These are phyloP conservation scores for Venturia asperata DNA, from an alignment of 2,329 filamentous ascomycete species.

Conservation along the genomic window DNA sequence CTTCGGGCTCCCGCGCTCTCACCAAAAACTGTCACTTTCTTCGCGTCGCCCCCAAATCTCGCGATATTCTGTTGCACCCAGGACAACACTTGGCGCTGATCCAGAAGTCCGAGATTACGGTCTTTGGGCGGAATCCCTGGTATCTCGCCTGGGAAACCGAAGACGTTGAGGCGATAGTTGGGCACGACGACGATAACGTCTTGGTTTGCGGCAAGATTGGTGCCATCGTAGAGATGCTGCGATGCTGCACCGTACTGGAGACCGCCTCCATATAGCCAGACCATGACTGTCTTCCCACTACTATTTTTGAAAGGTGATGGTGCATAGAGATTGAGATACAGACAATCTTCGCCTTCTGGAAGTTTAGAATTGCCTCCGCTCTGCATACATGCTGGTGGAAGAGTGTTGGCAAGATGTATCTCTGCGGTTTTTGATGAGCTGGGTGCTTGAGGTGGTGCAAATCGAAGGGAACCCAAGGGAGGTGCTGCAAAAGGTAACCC, in stretches of 20 bases:
- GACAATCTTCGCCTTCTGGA: slow-evolving; percentile 17
- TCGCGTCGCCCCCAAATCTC: slow-evolving; percentile 32
- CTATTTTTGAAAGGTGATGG: neutral
- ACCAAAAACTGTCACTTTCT: slow-evolving; percentile 28
- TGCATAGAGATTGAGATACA: slow-evolving; percentile 16
- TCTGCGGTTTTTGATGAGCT: neutral
- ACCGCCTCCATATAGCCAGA: slow-evolving; percentile 19
- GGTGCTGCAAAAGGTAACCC: slow-evolving; percentile 18
- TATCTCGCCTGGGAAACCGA: slow-evolving; percentile 16
- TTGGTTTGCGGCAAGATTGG: slow-evolving; percentile 32
- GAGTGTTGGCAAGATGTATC: neutral
- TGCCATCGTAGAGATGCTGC: slow-evolving; percentile 30
- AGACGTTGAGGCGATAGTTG: slow-evolving; percentile 30
- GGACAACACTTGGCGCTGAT: slow-evolving; percentile 32
- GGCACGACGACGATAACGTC: slow-evolving; percentile 32
- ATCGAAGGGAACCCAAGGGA: neutral
- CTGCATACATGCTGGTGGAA: neutral
- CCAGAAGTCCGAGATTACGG: slow-evolving; percentile 33
- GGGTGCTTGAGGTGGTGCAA: neutral
- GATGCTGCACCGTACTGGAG: slow-evolving; percentile 26
- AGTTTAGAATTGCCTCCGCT: neutral
- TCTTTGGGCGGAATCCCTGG: slow-evolving; percentile 28
- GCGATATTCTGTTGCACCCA: slow-evolving; percentile 35
- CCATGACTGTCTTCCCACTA: slow-evolving; percentile 17
- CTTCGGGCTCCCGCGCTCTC: slow-evolving; percentile 28